Base-by-base conservation (phyloP, 306 rosid genomes). In the Myrica gale region DNA sequence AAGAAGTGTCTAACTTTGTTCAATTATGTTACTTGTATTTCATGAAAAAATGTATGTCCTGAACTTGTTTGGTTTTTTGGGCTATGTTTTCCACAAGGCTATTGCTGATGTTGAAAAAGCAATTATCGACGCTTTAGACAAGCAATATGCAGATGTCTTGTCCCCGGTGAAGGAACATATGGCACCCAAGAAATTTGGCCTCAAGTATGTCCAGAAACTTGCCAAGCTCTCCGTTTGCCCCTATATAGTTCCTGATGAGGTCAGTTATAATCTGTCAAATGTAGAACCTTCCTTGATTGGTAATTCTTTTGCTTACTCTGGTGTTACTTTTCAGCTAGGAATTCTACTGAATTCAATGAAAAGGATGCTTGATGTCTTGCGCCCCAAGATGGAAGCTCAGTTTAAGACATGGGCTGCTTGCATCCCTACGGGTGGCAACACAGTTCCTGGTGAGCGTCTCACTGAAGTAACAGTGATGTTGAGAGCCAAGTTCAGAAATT, bases 401-500 rank as follows among this genome's bases (percentile, higher is more conserved):
- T 96, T 96, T 84, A 96, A 85, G 81, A 82, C 93, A 76, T 96
- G 99, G 99, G 97, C 91, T 79, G 88, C 92, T 50, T 92, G 92
- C 87, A 85, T 96, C 83, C 99, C 96, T 52, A 88, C 87, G 78
- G 91, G 88, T 74, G 96, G 98, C 85, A 91, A 81, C 68, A 77
- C 88, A 47, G 84, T 85, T 76, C 98, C 99, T 61, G 99, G 98
- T 71, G 99, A 96, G 82, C 88, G 93, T 78, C 98, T 96, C 57
- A 96, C 98, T 68, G 99, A 96, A 86, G 99, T 96, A 62, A 89
- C 99, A 3, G 99, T 96, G 78, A 96, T 96, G 98, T 84, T 92
- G 75, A 90, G 99, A 78, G 91, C 99, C 2, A 96, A 96, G 84
- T 96, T 96, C 73, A 87, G 97, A 87, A 92, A 88, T 77, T 89